A percentile compares a stretch with the other conserved stretches of the same genome.
Evolutionary conservation across 306 rosid species (phyloP).

Genomic region (Pyrus bretschneideri): DNA sequence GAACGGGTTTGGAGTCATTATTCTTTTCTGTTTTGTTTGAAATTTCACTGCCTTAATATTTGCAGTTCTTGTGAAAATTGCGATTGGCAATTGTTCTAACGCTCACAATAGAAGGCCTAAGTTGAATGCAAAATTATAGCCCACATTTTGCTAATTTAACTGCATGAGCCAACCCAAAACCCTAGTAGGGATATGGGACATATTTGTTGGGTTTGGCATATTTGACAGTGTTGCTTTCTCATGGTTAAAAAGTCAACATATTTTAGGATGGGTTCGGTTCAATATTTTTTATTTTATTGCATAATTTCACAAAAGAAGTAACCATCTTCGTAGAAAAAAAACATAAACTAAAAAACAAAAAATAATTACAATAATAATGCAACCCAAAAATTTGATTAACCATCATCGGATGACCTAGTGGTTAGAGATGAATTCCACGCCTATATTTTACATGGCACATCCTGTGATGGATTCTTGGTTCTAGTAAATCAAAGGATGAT

Average conservation of each 20-base stretch:
- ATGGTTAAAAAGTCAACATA: not conserved
- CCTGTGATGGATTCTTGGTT: fast-evolving
- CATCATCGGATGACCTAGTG: no score
- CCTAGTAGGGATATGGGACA: not conserved
- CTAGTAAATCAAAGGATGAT: no score
- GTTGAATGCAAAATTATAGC: not conserved
- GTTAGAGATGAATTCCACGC: no score
- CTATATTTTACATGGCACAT: no score
- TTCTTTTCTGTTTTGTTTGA: not conserved
- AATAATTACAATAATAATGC: not conserved
- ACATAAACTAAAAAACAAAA: not conserved
- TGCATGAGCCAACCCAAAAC: not conserved
- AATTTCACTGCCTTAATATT: not conserved
- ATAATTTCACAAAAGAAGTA: not conserved
- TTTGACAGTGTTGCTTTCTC: not conserved
- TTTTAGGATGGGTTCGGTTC: not conserved
- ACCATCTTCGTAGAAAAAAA: not conserved
- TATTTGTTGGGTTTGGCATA: not conserved
- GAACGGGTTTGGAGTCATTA: not conserved
- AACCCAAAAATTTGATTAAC: not conserved
- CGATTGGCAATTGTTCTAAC: not conserved
- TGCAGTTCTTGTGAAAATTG: not conserved
- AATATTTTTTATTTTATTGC: not conserved
- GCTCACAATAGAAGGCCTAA: not conserved
- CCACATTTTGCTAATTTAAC: not conserved